These are phyloP conservation scores for Citrus australasica DNA, from an alignment of 345 rosid species.

Conservation along the genomic window DNA sequence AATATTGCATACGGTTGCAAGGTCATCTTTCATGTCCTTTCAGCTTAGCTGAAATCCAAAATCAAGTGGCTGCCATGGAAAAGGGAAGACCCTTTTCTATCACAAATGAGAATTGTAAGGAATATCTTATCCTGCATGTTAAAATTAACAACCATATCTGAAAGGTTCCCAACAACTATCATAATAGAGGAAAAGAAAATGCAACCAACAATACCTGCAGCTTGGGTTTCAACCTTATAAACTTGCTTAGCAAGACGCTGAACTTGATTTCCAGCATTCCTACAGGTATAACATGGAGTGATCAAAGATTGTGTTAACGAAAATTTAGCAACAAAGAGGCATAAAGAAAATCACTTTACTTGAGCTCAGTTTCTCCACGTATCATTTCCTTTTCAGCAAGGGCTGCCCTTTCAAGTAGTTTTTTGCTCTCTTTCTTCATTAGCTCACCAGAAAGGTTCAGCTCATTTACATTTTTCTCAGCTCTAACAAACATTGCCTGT, in stretches of 20 bases:
- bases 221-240: slow-evolving; percentile 71
- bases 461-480: slow-evolving; percentile 80
- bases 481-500: slow-evolving; percentile 71
- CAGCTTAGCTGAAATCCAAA: background rate
- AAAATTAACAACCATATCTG: background rate
- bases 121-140: background rate
- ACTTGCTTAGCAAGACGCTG: slow-evolving; percentile 69
- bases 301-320: background rate
- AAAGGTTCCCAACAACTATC: background rate
- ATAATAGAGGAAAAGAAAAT: background rate
- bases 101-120: background rate
- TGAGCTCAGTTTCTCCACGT: slow-evolving; percentile 67
- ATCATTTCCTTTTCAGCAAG: slow-evolving; percentile 87
- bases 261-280: slow-evolving; percentile 69
- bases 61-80: background rate
- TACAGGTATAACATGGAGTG: slow-evolving; percentile 26
- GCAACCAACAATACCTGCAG: slow-evolving; percentile 48
- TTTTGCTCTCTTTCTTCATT: slow-evolving; percentile 83
- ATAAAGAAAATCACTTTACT: slow-evolving; percentile 30
- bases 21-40: background rate
- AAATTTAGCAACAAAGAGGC: background rate
- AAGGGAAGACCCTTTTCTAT: background rate
- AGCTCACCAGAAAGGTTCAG: slow-evolving; percentile 68
- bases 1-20: background rate
- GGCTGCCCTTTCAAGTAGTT: slow-evolving; percentile 84